Conservation (phyloP, 129 eudicot genomes). For the Centrapalus pauciflorus region DNA sequence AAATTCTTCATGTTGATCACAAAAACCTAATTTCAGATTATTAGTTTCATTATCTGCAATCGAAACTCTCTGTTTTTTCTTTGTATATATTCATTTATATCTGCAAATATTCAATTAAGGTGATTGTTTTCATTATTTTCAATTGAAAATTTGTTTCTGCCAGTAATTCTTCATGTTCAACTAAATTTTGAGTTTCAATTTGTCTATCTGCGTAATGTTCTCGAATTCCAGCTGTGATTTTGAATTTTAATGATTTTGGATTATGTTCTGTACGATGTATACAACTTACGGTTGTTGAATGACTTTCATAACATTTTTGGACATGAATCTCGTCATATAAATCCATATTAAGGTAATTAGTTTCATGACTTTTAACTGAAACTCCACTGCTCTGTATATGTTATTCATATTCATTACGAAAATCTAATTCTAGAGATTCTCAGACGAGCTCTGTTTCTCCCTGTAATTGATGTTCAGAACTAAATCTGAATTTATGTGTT, state of each 20-base stretch:
- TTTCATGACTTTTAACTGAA: background rate
- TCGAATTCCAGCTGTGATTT: background rate
- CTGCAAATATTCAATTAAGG: no score
- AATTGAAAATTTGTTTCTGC: no score
- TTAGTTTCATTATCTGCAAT: no score
- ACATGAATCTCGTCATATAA: background rate
- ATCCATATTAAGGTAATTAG: background rate
- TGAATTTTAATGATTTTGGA: background rate
- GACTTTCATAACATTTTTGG: background rate
- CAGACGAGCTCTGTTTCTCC: no score
- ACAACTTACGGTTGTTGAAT: slow-evolving; percentile 2
- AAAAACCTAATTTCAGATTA: no score
- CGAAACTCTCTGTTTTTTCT: no score
- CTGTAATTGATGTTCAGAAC: no score
- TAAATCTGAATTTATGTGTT: no score
- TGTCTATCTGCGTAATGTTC: background rate
- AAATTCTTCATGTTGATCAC: no score
- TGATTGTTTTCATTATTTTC: no score
- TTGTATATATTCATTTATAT: no score
- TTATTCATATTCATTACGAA: background rate
- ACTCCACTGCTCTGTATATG: background rate
- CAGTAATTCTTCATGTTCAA: background rate
- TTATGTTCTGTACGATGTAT: background rate
- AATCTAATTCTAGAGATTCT: background rate
- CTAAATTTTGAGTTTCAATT: background rate